Conservation (phyloP, 129 eudicot genomes). For the Rutidosis leptorrhynchoides region DNA sequence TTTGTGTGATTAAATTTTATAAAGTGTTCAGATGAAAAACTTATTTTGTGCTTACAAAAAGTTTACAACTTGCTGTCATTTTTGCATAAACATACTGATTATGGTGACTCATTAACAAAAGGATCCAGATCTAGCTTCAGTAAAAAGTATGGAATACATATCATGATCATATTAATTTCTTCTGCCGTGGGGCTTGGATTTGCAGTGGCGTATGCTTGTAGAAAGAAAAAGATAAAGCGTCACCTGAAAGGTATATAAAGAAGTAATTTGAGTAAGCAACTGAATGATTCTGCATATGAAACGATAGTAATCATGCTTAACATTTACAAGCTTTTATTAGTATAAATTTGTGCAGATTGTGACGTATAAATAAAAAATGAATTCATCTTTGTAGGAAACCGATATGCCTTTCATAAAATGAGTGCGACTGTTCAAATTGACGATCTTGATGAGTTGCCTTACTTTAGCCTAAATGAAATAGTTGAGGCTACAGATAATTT, state of each 20-base stretch:
- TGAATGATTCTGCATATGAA: not conserved
- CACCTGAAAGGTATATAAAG: not conserved
- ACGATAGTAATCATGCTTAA: constrained; percentile 5
- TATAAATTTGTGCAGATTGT: not conserved
- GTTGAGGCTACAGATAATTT: constrained; percentile 20
- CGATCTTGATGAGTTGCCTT: constrained; percentile 13
- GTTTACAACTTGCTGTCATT: too few relatives aligned
- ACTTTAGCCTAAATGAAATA: constrained; percentile 15
- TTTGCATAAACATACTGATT: constrained; percentile 5
- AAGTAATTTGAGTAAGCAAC: constrained; percentile 2
- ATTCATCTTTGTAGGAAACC: constrained; percentile 14
- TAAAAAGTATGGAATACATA: not conserved
- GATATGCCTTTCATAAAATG: constrained; percentile 2
- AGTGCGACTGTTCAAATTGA: constrained; percentile 1
- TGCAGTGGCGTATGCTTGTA: constrained; percentile 19
- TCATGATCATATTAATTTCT: not conserved
- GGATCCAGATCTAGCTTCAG: constrained; percentile 6
- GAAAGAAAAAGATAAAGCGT: constrained; percentile 16
- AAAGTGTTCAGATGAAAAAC: too few relatives aligned
- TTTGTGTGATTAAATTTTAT: too few relatives aligned
- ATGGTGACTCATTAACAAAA: not conserved
- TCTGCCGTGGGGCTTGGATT: constrained; percentile 17
- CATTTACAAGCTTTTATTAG: constrained; percentile 5
- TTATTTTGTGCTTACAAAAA: too few relatives aligned
- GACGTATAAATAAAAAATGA: not conserved